These are phyloP conservation scores for Chlamydomonas sphaeroides DNA, from an alignment of 139 green algal genomes.

Conservation along the genomic window DNA sequence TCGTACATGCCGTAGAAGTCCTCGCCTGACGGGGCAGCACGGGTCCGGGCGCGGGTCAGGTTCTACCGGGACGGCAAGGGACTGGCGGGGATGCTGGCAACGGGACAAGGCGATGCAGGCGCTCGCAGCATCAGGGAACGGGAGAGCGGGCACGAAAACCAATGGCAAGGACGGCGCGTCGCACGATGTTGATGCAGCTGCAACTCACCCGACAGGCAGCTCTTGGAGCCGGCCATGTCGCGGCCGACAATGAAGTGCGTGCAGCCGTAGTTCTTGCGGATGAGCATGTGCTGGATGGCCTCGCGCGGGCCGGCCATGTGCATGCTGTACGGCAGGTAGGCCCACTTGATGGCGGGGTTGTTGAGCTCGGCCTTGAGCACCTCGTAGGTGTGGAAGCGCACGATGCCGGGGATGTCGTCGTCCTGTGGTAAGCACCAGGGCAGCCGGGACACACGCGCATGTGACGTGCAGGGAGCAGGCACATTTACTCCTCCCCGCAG, in stretches of 20 bases:
- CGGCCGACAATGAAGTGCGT: slow-evolving; percentile 97
- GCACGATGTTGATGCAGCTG: no score
- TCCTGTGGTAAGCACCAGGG: slow-evolving; percentile 67
- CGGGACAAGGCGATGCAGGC: no score
- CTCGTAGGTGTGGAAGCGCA: slow-evolving; percentile 95
- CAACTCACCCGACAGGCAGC: slow-evolving; percentile 71
- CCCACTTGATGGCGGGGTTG: slow-evolving; percentile 86
- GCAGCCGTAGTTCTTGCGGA: slow-evolving; percentile 96
- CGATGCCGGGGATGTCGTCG: slow-evolving; percentile 95
- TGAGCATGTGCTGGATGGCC: slow-evolving; percentile 96
- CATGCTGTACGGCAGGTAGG: slow-evolving; percentile 96
- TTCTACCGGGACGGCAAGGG: no score
- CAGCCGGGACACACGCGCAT: no score
- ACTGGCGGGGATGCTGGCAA: no score
- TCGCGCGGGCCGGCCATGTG: slow-evolving; percentile 94
- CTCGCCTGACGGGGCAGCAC: slow-evolving; percentile 56
- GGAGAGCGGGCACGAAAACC: no score
- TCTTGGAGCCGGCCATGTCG: slow-evolving; percentile 96
- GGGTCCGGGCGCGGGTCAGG: no score
- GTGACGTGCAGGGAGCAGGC: no score
- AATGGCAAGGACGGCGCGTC: no score
- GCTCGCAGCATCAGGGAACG: no score
- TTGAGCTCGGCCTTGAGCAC: slow-evolving; percentile 90
- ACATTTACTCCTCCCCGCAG: no score
- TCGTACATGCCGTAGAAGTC: slow-evolving; percentile 95